phyloP scores from a whole-genome alignment of 2,329 filamentous ascomycete genomes.

The Phialemoniopsis sp. region DNA sequence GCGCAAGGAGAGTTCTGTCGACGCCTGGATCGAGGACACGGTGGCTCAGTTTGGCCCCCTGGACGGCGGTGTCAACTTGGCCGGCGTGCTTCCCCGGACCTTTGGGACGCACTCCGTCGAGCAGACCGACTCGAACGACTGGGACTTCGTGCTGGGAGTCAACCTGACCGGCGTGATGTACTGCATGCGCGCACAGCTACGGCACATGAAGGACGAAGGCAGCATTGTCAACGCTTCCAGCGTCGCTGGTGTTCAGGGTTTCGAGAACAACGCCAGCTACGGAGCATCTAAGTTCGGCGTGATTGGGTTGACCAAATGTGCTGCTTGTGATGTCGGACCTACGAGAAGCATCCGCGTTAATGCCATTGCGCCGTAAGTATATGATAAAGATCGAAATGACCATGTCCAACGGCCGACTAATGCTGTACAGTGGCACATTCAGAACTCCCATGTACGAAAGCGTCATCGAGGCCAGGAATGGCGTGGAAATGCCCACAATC shows the following conservation, averaged over 20 bases:
- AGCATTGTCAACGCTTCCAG: slow-evolving; percentile 39
- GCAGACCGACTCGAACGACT: slow-evolving; percentile 12
- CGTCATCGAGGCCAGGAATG: no score
- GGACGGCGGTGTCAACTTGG: slow-evolving; percentile 5
- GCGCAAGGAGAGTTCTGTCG: neutral
- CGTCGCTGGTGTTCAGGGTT: slow-evolving; percentile 29
- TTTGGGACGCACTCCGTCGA: slow-evolving; percentile 8
- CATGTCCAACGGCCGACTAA: no score
- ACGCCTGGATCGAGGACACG: neutral
- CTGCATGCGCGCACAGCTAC: slow-evolving; percentile 9
- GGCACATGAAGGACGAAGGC: slow-evolving; percentile 24
- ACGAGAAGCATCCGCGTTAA: slow-evolving; percentile 8
- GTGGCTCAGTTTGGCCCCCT: neutral
- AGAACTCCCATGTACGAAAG: no score
- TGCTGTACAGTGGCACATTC: no score
- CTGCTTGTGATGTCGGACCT: slow-evolving; percentile 8
- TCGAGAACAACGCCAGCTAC: slow-evolving; percentile 14
- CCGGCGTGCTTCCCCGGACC: slow-evolving; percentile 5
- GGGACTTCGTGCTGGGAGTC: slow-evolving; percentile 8
- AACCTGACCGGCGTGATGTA: slow-evolving; percentile 10
- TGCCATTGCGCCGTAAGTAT: slow-evolving; percentile 2
- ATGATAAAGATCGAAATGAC: no score
- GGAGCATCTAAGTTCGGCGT: slow-evolving; percentile 9
- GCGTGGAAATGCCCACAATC: no score
- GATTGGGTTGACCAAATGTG: slow-evolving; percentile 9